Percentiles rank a stretch among this genome's conserved stretches.
phyloP scores from a whole-genome alignment of 2,329 filamentous ascomycete genomes.

The Lachnellula suecica region DNA sequence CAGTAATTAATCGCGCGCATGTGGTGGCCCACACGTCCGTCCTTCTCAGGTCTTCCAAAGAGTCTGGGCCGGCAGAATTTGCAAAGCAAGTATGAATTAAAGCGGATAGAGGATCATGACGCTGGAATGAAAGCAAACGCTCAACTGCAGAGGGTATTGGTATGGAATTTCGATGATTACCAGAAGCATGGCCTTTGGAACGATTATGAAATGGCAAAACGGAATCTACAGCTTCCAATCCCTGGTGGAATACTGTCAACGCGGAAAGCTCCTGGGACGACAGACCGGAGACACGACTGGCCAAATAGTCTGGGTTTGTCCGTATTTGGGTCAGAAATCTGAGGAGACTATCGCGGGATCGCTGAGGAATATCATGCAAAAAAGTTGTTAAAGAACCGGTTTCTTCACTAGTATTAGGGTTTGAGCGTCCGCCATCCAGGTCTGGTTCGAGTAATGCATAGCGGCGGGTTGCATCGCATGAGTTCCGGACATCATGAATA shows the following conservation, averaged over 20 bases:
- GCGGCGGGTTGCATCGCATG: constrained; percentile 69
- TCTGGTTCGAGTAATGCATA: constrained; percentile 73
- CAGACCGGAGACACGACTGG: constrained; percentile 75
- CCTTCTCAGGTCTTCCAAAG: constrained; percentile 74
- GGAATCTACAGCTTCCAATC: constrained; percentile 78
- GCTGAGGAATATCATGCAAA: constrained; percentile 71
- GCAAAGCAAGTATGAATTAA: constrained; percentile 88
- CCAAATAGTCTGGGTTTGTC: constrained; percentile 84
- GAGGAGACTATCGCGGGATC: constrained; percentile 73
- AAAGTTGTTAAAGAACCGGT: constrained; percentile 53
- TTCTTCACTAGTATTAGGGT: constrained; percentile 36
- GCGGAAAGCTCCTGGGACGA: constrained; percentile 73
- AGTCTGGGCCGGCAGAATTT: constrained; percentile 79
- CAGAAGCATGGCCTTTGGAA: constrained; percentile 43
- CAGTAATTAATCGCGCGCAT: constrained; percentile 78
- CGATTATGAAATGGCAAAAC: constrained; percentile 69
- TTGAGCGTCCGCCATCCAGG: constrained; percentile 52
- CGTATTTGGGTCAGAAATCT: constrained; percentile 79
- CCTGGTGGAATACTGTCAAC: constrained; percentile 76
- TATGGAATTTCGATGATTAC: constrained; percentile 44
- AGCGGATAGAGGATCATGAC: constrained; percentile 81
- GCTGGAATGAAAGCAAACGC: constrained; percentile 82
- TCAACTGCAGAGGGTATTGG: constrained; percentile 68
- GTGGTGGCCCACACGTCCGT: constrained; percentile 87
- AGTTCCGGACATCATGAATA: constrained; percentile 75